phyloP scores from a whole-genome alignment of 495 filamentous ascomycete genomes.

The Penicillium dipodomyicola region DNA sequence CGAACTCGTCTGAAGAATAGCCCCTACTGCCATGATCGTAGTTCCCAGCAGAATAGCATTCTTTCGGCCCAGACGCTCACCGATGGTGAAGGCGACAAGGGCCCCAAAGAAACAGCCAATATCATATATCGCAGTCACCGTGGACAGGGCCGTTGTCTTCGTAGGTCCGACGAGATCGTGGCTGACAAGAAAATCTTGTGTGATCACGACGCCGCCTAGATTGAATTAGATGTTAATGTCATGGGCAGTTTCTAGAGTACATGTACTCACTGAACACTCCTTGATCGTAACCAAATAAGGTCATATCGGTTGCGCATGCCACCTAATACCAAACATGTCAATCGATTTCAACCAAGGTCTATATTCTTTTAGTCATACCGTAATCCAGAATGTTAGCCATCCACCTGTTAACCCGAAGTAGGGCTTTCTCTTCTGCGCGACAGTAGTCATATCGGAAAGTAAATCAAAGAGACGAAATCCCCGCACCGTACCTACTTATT shows the following conservation, averaged over 20 bases:
- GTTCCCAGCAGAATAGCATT: slow-evolving; percentile 55
- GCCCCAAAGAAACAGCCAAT: slow-evolving; percentile 62
- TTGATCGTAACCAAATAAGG: slow-evolving; percentile 61
- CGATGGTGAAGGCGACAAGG: slow-evolving; percentile 48
- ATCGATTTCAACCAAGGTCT: background rate
- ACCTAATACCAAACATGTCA: slow-evolving; percentile 25
- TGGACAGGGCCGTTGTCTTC: slow-evolving; percentile 52
- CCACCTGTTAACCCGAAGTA: slow-evolving; percentile 57
- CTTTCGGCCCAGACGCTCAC: slow-evolving; percentile 57
- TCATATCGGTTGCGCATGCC: slow-evolving; percentile 57
- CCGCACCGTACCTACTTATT: background rate
- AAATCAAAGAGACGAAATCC: background rate
- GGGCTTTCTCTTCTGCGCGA: slow-evolving; percentile 34
- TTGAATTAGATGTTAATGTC: background rate
- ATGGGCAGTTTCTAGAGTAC: background rate
- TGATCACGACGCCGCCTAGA: slow-evolving; percentile 54
- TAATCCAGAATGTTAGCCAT: slow-evolving; percentile 60
- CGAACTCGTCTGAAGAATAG: slow-evolving; percentile 56
- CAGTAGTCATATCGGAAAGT: background rate
- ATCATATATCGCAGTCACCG: slow-evolving; percentile 62
- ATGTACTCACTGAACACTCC: slow-evolving; percentile 46
- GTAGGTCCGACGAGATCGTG: slow-evolving; percentile 48
- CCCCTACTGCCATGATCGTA: slow-evolving; percentile 57
- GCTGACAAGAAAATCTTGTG: slow-evolving; percentile 53
- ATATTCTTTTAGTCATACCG: slow-evolving; percentile 28